A percentile compares a stretch with the other conserved stretches of the same genome.
These are phyloP conservation scores for Diaporthe nobilis DNA, from an alignment of 2,329 filamentous ascomycete species.

Conservation along the genomic window DNA sequence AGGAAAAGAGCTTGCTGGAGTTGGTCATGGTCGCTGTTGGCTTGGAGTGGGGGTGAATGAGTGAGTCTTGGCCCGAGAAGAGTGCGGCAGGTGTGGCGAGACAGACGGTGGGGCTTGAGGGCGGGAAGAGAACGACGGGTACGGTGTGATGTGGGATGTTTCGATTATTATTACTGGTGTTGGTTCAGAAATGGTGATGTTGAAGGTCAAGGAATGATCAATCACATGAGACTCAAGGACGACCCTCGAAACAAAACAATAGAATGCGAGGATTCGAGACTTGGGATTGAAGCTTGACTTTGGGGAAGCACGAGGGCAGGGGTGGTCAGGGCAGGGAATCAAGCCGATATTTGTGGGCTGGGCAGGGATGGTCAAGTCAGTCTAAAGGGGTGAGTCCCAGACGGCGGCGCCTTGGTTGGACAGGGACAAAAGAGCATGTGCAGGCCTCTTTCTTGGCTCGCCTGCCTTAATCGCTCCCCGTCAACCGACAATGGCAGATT, in stretches of 20 bases:
- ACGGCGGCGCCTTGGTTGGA: slow-evolving; percentile 22
- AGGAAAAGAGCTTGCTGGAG: slow-evolving; percentile 24
- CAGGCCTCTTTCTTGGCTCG: slow-evolving; percentile 21
- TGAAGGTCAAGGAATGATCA: background rate
- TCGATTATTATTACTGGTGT: background rate
- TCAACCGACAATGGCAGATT: slow-evolving; percentile 19
- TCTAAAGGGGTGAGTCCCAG: slow-evolving; percentile 13
- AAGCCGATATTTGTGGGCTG: slow-evolving; percentile 23
- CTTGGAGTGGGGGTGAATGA: background rate
- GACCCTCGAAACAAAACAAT: slow-evolving; percentile 11
- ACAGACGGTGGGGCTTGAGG: background rate
- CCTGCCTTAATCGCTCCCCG: background rate
- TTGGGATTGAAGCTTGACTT: slow-evolving; percentile 10
- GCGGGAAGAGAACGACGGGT: background rate
- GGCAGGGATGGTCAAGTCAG: slow-evolving; percentile 23
- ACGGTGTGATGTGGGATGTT: background rate
- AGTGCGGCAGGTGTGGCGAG: slow-evolving; percentile 1
- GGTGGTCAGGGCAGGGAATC: background rate
- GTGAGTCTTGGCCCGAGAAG: background rate
- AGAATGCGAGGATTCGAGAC: background rate
- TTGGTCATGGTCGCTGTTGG: slow-evolving; percentile 5
- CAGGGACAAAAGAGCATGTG: background rate
- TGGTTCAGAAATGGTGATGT: background rate
- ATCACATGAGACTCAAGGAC: background rate
- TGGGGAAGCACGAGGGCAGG: background rate